Base-by-base conservation (phyloP, 176 grass and related monocot species). In the Eleusine coracana region DNA sequence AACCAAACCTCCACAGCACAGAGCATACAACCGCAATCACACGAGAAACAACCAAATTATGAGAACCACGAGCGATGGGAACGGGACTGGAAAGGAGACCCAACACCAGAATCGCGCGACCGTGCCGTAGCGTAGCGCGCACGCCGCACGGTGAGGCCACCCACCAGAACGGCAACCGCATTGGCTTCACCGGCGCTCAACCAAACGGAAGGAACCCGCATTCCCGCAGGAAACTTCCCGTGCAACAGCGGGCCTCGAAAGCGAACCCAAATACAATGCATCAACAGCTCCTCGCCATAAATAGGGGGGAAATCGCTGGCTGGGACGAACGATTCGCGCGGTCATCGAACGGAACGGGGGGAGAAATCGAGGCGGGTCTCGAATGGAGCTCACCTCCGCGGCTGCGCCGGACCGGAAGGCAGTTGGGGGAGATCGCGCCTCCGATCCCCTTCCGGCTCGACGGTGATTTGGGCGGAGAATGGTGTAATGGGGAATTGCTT, bases 401-500 rank as follows among this genome's bases (percentile, higher is more conserved):
- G 6, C 0, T 50, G 27, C 60, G 27, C 78, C 55, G 39, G 52
- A 3, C 7, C 6, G 54, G 64, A 23, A 45, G 64, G 14, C 21
- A 56, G 13, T 72, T 58, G 11, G 52, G 29, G 39, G 50, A 38
- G 49, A 3, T 16, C 27, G 18, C 68, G 18, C 49, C 39, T 16
- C 60, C 28, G 28, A 56, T n/a, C 15, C 29, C 21, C 58, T 49
- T 1, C 16, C 14, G 78, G 67, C 50, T 38, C 67, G 78, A 15
- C n/a, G 52, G 28, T 10, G 66, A 73, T 78, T 78, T n/a, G 46
- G 58, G 71, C 3, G 28, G 63, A 21, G 29, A 52, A 49, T 38
- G 27, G 44, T 17, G 82, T 56, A 38, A 66, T 49, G 83, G 83
- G 58, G 88, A 85, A 78, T 86, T 48, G 77, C 79, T 18, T 25